Percentiles rank a stretch among this genome's conserved stretches.
Evolutionary conservation across 2,329 filamentous ascomycete species (phyloP).

Genomic region (Verruconis gallopava): DNA sequence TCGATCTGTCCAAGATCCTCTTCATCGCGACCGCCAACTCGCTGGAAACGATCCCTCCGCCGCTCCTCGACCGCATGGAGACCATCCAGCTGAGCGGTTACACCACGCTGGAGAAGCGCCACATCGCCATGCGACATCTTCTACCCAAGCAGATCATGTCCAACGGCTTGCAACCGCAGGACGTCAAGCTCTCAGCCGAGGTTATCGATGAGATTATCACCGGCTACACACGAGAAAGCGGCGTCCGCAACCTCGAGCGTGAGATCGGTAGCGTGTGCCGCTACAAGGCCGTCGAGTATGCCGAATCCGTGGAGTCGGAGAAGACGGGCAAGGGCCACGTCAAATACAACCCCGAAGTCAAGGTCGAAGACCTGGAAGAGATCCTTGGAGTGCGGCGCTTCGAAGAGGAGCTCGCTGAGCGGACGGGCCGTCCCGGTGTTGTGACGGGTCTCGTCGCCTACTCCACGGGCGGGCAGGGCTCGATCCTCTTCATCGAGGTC

Average conservation of each 20-base stretch:
- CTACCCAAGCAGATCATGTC: constrained; percentile 89
- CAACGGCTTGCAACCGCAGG: constrained; percentile 67
- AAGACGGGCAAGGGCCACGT: constrained; percentile 30
- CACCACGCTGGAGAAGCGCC: constrained; percentile 90
- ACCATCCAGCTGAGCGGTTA: constrained; percentile 88
- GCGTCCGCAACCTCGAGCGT: constrained; percentile 89
- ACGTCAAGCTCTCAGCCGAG: constrained; percentile 65
- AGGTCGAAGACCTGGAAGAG: constrained; percentile 68
- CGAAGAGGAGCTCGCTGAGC: constrained; percentile 90
- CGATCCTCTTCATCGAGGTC: constrained; percentile 96
- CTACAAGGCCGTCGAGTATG: constrained; percentile 87
- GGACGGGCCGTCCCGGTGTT: constrained; percentile 67
- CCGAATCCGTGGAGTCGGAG: constrained; percentile 70
- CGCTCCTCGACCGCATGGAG: constrained; percentile 92
- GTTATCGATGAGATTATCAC: constrained; percentile 94
- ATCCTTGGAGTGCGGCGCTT: constrained; percentile 90
- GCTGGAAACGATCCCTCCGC: constrained; percentile 87
- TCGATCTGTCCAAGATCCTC: constrained; percentile 89
- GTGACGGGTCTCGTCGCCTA: constrained; percentile 96
- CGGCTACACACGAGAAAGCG: constrained; percentile 89
- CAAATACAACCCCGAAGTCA: constrained; percentile 60
- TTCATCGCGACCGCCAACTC: constrained; percentile 97
- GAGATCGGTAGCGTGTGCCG: constrained; percentile 92
- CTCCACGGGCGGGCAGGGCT: constrained; percentile 80
- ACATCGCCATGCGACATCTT: constrained; percentile 87